Evolutionary conservation across 164 flowering plant species (phyloP).

Genomic region (Vitis riparia): DNA sequence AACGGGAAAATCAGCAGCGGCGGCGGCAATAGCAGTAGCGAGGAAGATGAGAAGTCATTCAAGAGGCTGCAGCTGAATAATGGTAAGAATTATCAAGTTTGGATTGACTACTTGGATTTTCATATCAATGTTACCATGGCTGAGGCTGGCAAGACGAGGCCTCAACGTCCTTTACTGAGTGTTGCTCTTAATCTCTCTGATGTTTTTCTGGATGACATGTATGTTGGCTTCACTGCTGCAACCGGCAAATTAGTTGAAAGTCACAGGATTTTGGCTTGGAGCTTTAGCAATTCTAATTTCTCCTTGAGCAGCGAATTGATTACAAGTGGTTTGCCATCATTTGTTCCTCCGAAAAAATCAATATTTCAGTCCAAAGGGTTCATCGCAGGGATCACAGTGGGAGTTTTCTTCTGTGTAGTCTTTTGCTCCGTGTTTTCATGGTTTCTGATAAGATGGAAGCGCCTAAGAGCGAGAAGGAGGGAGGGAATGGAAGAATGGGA

Average conservation of each 20-base stretch:
- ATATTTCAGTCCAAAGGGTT: slow-evolving; percentile 33
- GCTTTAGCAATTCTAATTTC: slow-evolving; percentile 50
- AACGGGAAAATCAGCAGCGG: not conserved
- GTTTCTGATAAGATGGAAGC: slow-evolving; percentile 22
- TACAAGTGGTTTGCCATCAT: slow-evolving; percentile 49
- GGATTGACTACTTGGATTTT: slow-evolving; percentile 35
- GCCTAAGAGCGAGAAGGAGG: slow-evolving; percentile 27
- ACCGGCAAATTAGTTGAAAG: slow-evolving; percentile 33
- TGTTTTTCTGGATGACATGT: slow-evolving; percentile 40
- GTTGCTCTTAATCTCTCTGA: slow-evolving; percentile 23
- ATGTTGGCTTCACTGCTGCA: slow-evolving; percentile 44
- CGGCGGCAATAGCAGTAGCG: not conserved
- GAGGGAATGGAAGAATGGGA: slow-evolving; percentile 72
- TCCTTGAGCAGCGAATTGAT: slow-evolving; percentile 36
- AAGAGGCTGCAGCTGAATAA: slow-evolving; percentile 21
- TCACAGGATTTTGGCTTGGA: slow-evolving; percentile 44
- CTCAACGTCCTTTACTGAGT: slow-evolving; percentile 28
- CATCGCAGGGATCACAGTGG: slow-evolving; percentile 39
- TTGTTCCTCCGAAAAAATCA: slow-evolving; percentile 37
- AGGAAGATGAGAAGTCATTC: slow-evolving; percentile 9
- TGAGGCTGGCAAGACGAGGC: slow-evolving; percentile 31
- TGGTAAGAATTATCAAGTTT: slow-evolving; percentile 44
- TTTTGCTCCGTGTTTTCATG: slow-evolving; percentile 11
- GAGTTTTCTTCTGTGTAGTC: slow-evolving; percentile 17
- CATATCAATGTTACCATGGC: slow-evolving; percentile 40